Evolutionary conservation across 345 rosid species (phyloP).

Genomic region (Geranium rotundifolium): DNA sequence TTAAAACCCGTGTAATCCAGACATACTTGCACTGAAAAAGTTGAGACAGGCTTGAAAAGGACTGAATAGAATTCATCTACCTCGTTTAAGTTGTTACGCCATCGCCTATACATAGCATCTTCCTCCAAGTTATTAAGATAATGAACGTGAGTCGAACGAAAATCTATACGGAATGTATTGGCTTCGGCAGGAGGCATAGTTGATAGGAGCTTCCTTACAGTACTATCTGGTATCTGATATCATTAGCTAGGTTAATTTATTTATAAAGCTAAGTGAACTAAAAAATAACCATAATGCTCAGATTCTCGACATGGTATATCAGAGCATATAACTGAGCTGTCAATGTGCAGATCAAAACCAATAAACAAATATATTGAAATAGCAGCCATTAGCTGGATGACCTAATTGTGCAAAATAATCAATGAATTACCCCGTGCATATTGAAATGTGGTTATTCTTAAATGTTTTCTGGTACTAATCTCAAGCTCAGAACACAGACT

Average conservation of each 20-base stretch:
- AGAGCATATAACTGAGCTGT: no score
- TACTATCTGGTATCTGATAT: slow-evolving; percentile 57
- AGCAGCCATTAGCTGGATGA: no score
- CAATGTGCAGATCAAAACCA: no score
- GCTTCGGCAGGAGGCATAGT: slow-evolving; percentile 64
- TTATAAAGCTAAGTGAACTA: neutral
- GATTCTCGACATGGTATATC: neutral
- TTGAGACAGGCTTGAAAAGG: slow-evolving; percentile 9
- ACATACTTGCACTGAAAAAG: slow-evolving; percentile 10
- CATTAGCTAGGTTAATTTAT: slow-evolving; percentile 6
- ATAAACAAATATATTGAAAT: no score
- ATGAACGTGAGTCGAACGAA: slow-evolving; percentile 78
- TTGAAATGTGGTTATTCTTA: no score
- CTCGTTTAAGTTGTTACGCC: slow-evolving; percentile 94
- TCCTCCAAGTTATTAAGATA: slow-evolving; percentile 96
- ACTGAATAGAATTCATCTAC: slow-evolving; percentile 17
- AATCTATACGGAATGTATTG: slow-evolving; percentile 65
- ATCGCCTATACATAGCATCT: slow-evolving; percentile 87
- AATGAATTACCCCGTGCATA: no score
- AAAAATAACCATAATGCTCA: neutral
- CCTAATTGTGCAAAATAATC: no score
- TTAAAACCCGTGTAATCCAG: slow-evolving; percentile 10
- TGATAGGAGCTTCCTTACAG: slow-evolving; percentile 55
- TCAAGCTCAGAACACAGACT: no score
- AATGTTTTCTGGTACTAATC: no score